These are phyloP conservation scores for Russula sp. DNA, from an alignment of 768 basidiomycete genomes.

Conservation along the genomic window DNA sequence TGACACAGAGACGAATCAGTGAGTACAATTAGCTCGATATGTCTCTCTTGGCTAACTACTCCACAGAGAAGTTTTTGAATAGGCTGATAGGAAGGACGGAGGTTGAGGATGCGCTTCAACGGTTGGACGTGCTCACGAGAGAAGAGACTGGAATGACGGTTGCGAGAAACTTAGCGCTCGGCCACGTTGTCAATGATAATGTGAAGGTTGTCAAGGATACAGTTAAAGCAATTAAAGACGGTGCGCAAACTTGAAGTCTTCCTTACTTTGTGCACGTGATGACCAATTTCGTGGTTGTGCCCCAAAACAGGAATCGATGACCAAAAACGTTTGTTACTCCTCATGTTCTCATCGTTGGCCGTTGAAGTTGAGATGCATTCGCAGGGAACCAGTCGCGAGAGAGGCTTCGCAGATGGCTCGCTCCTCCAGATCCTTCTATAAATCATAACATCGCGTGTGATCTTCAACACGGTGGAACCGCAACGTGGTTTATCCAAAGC, in stretches of 20 bases:
- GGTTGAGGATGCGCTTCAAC: background rate
- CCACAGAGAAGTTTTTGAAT: background rate
- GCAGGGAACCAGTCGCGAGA: background rate
- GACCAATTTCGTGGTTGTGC: too few species aligned
- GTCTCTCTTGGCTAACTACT: background rate
- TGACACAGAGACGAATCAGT: background rate
- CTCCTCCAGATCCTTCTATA: constrained; percentile 5
- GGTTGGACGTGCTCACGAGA: constrained; percentile 2
- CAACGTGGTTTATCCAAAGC: constrained; percentile 1
- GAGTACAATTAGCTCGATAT: too few species aligned
- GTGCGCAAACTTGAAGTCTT: too few species aligned
- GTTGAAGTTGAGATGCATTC: background rate
- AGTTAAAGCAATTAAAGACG: background rate
- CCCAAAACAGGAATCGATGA: background rate
- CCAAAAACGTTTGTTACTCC: background rate
- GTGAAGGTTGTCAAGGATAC: too few species aligned
- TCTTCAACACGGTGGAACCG: background rate
- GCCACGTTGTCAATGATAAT: too few species aligned
- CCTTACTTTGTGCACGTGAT: too few species aligned
- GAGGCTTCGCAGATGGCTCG: background rate
- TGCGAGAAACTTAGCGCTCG: background rate
- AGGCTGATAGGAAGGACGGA: background rate
- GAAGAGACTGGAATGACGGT: background rate
- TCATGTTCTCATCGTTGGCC: too few species aligned
- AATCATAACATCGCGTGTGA: constrained; percentile 5